These are phyloP conservation scores for Choanephora cucurbitarum DNA, from an alignment of 371 early-diverging fungal genomes.

Conservation along the genomic window DNA sequence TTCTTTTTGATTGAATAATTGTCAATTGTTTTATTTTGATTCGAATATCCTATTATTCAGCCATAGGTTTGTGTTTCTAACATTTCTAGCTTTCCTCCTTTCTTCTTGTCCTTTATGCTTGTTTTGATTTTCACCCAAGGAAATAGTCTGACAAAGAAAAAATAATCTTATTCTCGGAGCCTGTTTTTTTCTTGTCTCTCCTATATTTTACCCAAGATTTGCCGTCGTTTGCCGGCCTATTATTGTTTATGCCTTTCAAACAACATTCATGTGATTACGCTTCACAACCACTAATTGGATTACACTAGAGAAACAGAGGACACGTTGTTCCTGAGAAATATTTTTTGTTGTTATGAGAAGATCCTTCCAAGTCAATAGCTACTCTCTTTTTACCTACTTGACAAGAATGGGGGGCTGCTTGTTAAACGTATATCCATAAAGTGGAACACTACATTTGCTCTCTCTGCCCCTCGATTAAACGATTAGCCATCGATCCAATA, in stretches of 20 bases:
- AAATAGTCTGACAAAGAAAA: background rate
- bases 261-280: conserved; percentile 15
- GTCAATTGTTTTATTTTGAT: too few species aligned
- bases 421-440: conserved; percentile 21
- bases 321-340: background rate
- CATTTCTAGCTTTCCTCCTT: background rate
- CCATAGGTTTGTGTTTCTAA: too few species aligned
- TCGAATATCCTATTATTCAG: too few species aligned
- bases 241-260: background rate
- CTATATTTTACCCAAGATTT: conserved; percentile 20
- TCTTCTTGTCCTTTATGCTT: background rate
- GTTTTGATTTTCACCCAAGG: conserved; percentile 2
- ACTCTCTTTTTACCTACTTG: background rate
- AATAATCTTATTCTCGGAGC: background rate
- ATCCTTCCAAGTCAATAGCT: background rate
- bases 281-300: background rate
- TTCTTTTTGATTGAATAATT: too few species aligned
- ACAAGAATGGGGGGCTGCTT: background rate
- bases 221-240: conserved; percentile 21
- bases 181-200: background rate
- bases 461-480: conserved; percentile 11
- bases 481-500: conserved; percentile 11
- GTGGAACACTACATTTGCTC: background rate
- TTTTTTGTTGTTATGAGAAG: background rate
- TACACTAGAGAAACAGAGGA: background rate